phyloP scores from a whole-genome alignment of 2,329 filamentous ascomycete genomes.

The Stagonosporopsis vannaccii region DNA sequence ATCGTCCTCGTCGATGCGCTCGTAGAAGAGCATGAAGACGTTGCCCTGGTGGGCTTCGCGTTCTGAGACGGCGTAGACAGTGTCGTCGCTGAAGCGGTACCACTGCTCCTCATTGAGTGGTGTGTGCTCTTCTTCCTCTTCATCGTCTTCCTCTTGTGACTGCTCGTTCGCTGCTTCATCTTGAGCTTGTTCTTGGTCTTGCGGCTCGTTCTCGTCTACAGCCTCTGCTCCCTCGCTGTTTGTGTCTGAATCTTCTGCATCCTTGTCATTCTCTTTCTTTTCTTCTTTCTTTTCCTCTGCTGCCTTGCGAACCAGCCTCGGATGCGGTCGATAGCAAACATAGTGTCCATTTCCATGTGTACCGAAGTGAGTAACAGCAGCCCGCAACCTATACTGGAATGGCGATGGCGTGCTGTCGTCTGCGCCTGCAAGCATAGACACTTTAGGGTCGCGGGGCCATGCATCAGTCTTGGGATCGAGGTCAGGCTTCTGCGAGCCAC shows the following conservation, averaged over 20 bases:
- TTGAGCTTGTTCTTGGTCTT: neutral
- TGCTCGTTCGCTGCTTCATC: neutral
- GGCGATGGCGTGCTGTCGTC: constrained; percentile 45
- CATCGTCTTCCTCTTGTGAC: neutral
- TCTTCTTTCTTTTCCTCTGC: constrained; percentile 9
- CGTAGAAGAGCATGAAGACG: constrained; percentile 98
- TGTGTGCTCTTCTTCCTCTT: constrained; percentile 9
- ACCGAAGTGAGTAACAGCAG: constrained; percentile 88
- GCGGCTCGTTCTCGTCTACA: neutral
- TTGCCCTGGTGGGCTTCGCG: constrained; percentile 76
- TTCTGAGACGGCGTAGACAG: constrained; percentile 77
- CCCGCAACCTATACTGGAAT: constrained; percentile 75
- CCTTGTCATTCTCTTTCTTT: constrained; percentile 3
- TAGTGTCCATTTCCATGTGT: constrained; percentile 96
- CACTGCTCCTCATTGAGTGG: too few species aligned
- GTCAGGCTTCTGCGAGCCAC: constrained; percentile 36
- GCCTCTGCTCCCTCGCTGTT: constrained; percentile 37
- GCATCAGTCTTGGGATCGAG: constrained; percentile 59
- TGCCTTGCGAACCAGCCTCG: constrained; percentile 31
- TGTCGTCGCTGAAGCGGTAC: constrained; percentile 93
- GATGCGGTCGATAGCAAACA: constrained; percentile 83
- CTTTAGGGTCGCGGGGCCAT: constrained; percentile 73
- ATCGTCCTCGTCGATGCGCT: constrained; percentile 53
- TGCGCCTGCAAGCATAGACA: constrained; percentile 71
- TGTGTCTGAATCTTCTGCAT: constrained; percentile 13